phyloP scores from a whole-genome alignment of 202 grass and related monocot genomes.

The Saccharum hybrid region DNA sequence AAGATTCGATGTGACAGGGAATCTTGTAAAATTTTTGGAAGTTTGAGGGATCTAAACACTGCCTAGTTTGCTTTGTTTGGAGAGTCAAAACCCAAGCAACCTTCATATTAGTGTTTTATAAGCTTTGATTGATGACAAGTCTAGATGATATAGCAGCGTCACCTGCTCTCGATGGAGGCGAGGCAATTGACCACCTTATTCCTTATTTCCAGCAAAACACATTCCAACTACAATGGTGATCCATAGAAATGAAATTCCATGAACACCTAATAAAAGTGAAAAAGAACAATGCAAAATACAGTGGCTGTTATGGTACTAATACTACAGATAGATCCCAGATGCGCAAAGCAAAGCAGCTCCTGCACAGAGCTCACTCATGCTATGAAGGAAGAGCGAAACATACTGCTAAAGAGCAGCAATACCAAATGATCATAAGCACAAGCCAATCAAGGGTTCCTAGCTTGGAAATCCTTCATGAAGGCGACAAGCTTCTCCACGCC shows the following conservation, averaged over 20 bases:
- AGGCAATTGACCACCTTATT: slow-evolving; percentile 34
- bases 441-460: slow-evolving; percentile 69
- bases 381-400: slow-evolving; percentile 24
- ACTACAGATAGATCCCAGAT: slow-evolving; percentile 42
- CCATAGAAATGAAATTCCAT: slow-evolving; percentile 38
- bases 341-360: background rate
- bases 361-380: slow-evolving; percentile 40
- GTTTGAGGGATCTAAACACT: too few species aligned
- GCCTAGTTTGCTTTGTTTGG: background rate
- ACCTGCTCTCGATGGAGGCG: background rate
- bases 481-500: slow-evolving; percentile 91
- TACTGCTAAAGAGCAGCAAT: slow-evolving; percentile 24
- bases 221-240: slow-evolving; percentile 32
- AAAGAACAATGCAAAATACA: slow-evolving; percentile 21
- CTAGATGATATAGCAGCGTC: slow-evolving; percentile 11
- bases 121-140: background rate
- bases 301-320: slow-evolving; percentile 12
- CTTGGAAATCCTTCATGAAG: slow-evolving; percentile 99
- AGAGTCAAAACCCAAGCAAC: slow-evolving; percentile 20
- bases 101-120: slow-evolving; percentile 27
- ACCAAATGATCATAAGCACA: slow-evolving; percentile 17
- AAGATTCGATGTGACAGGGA: too few species aligned
- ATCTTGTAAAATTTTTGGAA: too few species aligned
- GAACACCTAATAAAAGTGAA: slow-evolving; percentile 22
- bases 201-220: slow-evolving; percentile 50